Evolutionary conservation across 176 grass and related monocot species (phyloP), one percentile per base, ranked within the genome.

Genomic region (Areca catechu): DNA sequence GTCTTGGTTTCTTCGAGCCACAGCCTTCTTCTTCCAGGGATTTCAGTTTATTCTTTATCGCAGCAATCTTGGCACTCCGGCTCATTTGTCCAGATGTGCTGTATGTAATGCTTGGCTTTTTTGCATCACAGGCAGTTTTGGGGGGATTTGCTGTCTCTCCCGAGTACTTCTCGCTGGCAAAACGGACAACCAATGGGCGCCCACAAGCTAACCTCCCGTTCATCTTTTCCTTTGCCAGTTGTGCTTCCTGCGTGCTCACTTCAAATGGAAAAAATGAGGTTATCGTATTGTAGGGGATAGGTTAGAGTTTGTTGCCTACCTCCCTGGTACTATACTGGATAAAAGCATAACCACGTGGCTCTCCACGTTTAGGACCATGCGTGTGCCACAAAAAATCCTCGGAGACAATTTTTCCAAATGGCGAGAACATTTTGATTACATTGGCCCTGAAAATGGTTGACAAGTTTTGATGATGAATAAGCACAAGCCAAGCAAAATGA

Each of bases 231-330:
- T 96, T 96, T 57, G 91, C 86, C 65, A 82, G 58, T 82, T 74
- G 77, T 53, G 83, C 91, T 81, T 87, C 86, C 86, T 96, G 86
- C 77, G 84, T 87, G 65, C 86, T 96, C 81, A 88, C 91, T 90
- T 96, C 86, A 89, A 82, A 75, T 76, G 56, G 51, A 57, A 68
- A 84, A 79, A 74, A 73, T 96, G 74, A 96, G 86, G 69, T 76
- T 48, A 71, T 58, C 4, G 30, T 60, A 49, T 15, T 23, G 22
- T 49, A 30, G 17, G 15, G 4, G 50, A 55, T 5, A 30, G 9
- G 24, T 7, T 61, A 60, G 28, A 52, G 50, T 87, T 66, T 61
- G 30, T 77, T 48, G 63, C 20, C 65, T 96, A 96, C 86, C 91
- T 90, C 83, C 79, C 85, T 96, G 20, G 83, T 73, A 63, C 59